Conservation (phyloP, 2,329 filamentous ascomycete genomes). For the Calonectria henricotiae region DNA sequence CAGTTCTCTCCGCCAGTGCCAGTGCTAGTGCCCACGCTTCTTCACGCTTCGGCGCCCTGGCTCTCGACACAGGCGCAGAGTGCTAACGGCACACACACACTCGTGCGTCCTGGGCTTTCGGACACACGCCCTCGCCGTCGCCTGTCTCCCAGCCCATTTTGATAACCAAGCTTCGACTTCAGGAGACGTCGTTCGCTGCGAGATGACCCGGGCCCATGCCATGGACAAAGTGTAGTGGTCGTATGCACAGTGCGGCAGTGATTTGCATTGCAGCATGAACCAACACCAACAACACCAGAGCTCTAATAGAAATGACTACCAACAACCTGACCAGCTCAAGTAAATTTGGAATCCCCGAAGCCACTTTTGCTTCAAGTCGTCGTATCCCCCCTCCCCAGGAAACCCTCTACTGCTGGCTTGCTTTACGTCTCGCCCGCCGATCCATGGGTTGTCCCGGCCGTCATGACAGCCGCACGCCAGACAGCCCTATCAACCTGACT, state of each 20-base stretch:
- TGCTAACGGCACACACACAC: conserved; percentile 20
- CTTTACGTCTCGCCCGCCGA: conserved; percentile 18
- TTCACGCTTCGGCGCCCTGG: conserved; percentile 27
- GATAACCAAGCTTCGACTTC: conserved; percentile 24
- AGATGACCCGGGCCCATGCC: conserved; percentile 20
- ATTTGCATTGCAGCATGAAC: conserved; percentile 21
- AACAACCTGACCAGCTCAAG: background rate
- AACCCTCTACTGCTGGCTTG: conserved; percentile 22
- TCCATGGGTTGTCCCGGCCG: conserved; percentile 34
- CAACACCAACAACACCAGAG: background rate
- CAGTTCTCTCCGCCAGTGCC: conserved; percentile 26
- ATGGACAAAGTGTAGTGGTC: background rate
- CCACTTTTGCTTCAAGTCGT: background rate
- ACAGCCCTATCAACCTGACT: conserved; percentile 33
- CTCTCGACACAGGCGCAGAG: conserved; percentile 19
- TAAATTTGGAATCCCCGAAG: background rate
- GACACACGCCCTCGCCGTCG: conserved; percentile 22
- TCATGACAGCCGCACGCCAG: conserved; percentile 27
- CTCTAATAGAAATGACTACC: background rate
- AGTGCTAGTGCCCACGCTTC: conserved; percentile 37
- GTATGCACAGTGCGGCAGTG: conserved; percentile 10
- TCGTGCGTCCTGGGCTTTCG: conserved; percentile 17
- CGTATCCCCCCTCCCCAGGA: background rate
- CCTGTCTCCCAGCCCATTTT: conserved; percentile 15
- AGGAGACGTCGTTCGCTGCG: conserved; percentile 9